phyloP scores from a whole-genome alignment of 441 rosid genomes.

The Viola pubescens region DNA sequence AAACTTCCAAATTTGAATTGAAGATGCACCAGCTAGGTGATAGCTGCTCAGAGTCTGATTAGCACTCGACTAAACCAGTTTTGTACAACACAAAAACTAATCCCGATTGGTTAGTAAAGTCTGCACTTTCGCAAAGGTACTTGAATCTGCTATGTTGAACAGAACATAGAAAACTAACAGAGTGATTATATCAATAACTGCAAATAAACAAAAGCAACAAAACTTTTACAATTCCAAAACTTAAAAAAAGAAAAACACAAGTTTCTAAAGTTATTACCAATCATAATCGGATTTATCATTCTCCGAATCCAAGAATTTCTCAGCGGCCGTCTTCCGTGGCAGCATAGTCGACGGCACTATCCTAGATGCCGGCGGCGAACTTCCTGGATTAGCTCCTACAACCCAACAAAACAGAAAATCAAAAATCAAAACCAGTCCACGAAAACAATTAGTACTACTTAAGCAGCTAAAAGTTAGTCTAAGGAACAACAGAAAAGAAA shows the following conservation, averaged over 20 bases:
- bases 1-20: no score
- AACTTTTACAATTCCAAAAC: no score
- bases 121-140: no score
- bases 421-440: conserved; percentile 5
- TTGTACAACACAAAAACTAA: no score
- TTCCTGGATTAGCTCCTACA: conserved; percentile 32
- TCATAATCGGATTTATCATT: conserved; percentile 70
- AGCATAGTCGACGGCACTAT: conserved; percentile 25
- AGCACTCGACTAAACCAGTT: no score
- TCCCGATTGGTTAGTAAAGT: no score
- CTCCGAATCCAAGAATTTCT: conserved; percentile 66
- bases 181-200: no score
- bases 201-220: no score
- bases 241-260: neutral
- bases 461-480: neutral
- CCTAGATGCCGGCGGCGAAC: conserved; percentile 27
- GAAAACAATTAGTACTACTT: neutral
- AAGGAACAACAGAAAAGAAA: conserved; percentile 6
- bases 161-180: no score
- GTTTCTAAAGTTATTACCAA: conserved; percentile 47
- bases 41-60: no score
- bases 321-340: conserved; percentile 47
- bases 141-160: no score
- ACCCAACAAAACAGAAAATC: conserved; percentile 2
- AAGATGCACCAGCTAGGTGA: no score